phyloP scores from a whole-genome alignment of 495 filamentous ascomycete genomes.

The Penicillium mononematosum region DNA sequence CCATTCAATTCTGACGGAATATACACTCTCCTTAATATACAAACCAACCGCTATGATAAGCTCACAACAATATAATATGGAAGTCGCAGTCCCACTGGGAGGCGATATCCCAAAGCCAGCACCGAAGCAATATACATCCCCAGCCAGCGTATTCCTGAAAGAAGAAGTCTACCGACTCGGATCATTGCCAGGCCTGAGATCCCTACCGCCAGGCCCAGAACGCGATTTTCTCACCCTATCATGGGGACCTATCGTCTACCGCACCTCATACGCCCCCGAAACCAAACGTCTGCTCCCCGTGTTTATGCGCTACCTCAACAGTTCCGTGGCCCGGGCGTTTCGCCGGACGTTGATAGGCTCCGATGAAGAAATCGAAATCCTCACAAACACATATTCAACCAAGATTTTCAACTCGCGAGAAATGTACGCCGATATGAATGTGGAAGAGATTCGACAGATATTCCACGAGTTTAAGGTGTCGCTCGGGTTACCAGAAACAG shows the following conservation, averaged over 20 bases:
- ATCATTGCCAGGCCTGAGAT: slow-evolving; percentile 27
- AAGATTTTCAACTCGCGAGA: slow-evolving; percentile 25
- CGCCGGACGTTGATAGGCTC: slow-evolving; percentile 24
- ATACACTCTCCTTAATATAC: background rate
- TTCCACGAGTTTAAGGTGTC: slow-evolving; percentile 35
- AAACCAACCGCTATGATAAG: background rate
- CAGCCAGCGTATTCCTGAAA: slow-evolving; percentile 27
- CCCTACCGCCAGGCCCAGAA: slow-evolving; percentile 24
- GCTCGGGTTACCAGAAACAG: slow-evolving; percentile 25
- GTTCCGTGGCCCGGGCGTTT: slow-evolving; percentile 22
- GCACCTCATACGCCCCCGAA: slow-evolving; percentile 29
- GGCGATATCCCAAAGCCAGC: slow-evolving; percentile 2
- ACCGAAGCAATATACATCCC: slow-evolving; percentile 7
- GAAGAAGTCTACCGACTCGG: slow-evolving; percentile 33
- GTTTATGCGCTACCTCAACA: slow-evolving; percentile 30
- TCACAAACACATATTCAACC: slow-evolving; percentile 26
- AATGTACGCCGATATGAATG: slow-evolving; percentile 16
- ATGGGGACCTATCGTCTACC: slow-evolving; percentile 34
- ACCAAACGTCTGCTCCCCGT: slow-evolving; percentile 21
- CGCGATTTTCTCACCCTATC: slow-evolving; percentile 32
- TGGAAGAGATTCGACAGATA: slow-evolving; percentile 19
- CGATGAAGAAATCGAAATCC: slow-evolving; percentile 15
- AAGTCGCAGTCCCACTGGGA: background rate
- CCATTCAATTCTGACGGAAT: background rate
- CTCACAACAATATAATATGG: background rate